Percentiles rank a stretch among this genome's conserved stretches.
Evolutionary conservation across 345 rosid species (phyloP).

Genomic region (Hibiscus syriacus): DNA sequence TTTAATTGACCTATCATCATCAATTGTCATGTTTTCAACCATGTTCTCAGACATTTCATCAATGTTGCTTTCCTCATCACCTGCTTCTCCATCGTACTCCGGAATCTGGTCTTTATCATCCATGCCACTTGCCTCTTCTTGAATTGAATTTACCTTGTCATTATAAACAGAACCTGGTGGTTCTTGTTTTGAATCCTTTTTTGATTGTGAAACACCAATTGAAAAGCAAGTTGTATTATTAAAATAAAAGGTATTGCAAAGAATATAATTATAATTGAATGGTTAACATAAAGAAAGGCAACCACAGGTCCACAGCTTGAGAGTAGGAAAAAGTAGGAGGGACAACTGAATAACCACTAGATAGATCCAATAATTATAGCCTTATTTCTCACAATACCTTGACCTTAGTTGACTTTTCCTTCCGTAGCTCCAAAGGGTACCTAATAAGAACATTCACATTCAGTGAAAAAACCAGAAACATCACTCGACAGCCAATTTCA

Average conservation of each 20-base stretch:
- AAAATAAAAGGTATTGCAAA: constrained; percentile 1
- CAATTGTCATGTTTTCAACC: constrained; percentile 29
- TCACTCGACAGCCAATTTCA: neutral
- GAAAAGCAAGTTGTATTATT: constrained; percentile 1
- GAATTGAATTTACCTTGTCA: constrained; percentile 34
- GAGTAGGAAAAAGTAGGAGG: neutral
- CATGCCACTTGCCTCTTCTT: constrained; percentile 27
- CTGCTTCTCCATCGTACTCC: constrained; percentile 29
- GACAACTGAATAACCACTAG: neutral
- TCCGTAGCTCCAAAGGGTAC: constrained; percentile 92
- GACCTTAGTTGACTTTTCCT: constrained; percentile 84
- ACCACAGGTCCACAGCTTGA: neutral
- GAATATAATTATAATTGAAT: neutral
- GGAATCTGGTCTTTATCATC: constrained; percentile 25
- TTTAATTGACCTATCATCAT: constrained; percentile 28
- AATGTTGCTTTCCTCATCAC: constrained; percentile 35
- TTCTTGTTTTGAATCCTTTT: constrained; percentile 43
- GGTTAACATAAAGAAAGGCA: neutral
- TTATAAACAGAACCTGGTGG: constrained; percentile 18
- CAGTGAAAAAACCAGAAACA: neutral
- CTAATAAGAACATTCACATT: constrained; percentile 22
- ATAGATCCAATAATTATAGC: neutral
- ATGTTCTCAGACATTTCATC: constrained; percentile 47
- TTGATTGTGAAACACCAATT: constrained; percentile 40
- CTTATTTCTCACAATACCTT: constrained; percentile 39